A percentile compares a stretch with the other conserved stretches of the same genome.
Evolutionary conservation across 1,139 yeast species (phyloP).

Genomic region (Yarrowia galli): DNA sequence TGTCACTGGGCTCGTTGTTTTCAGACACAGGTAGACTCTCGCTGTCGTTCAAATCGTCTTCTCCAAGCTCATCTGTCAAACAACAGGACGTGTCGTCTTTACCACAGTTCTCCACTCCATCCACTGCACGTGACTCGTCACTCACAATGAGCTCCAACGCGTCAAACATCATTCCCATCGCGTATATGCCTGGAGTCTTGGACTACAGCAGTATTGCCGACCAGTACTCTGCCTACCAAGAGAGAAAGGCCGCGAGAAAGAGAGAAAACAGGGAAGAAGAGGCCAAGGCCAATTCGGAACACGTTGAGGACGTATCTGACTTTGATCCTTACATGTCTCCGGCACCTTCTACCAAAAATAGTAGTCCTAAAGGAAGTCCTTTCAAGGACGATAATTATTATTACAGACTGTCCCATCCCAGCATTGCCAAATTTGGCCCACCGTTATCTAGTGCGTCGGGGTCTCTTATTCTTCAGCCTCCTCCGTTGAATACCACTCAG

Average conservation of each 20-base stretch:
- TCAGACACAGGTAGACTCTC: slow-evolving; percentile 17
- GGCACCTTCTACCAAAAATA: neutral
- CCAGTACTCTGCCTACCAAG: slow-evolving; percentile 17
- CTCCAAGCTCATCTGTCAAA: slow-evolving; percentile 2
- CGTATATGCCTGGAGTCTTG: slow-evolving; percentile 28
- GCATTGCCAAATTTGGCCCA: neutral
- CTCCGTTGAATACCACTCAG: neutral
- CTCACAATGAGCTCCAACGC: slow-evolving; percentile 29
- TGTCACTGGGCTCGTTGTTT: slow-evolving; percentile 5
- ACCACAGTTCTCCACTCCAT: neutral
- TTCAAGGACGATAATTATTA: neutral
- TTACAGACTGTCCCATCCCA: too few relatives aligned
- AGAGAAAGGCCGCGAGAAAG: slow-evolving; percentile 1
- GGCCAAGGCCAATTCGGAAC: neutral
- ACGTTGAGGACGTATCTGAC: neutral
- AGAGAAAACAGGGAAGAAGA: neutral
- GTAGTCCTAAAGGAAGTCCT: neutral
- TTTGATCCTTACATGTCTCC: slow-evolving; percentile 1
- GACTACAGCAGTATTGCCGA: slow-evolving; percentile 10
- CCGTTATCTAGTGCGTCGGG: neutral
- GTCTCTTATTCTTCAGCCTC: neutral
- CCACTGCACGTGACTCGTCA: slow-evolving; percentile 16
- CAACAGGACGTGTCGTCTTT: neutral
- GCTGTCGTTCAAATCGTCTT: neutral
- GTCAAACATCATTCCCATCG: slow-evolving; percentile 37